A percentile compares a stretch with the other conserved stretches of the same genome.
phyloP scores from a whole-genome alignment of 345 rosid genomes.

The Hibiscus mutabilis region DNA sequence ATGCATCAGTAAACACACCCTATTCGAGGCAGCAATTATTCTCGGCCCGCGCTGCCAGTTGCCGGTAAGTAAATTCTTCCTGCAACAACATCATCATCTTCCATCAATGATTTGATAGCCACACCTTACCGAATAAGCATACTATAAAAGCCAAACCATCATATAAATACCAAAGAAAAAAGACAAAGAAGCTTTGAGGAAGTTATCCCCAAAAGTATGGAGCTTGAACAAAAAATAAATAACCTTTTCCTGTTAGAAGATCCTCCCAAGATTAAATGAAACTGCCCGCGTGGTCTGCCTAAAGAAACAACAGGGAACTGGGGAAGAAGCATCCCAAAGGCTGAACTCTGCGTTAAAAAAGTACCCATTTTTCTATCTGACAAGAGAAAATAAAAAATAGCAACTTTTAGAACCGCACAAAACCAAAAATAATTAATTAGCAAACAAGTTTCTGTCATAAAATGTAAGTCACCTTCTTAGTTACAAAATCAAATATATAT shows the following conservation, averaged over 20 bases:
- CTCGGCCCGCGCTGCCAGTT: constrained; percentile 16
- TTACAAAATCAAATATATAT: background rate
- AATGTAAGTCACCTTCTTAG: background rate
- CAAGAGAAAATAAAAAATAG: background rate
- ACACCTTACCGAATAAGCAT: background rate
- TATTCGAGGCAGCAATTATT: constrained; percentile 18
- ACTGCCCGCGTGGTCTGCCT: background rate
- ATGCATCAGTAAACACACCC: constrained; percentile 9
- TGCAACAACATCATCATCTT: constrained; percentile 17
- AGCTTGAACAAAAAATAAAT: background rate
- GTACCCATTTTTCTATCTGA: constrained; percentile 15
- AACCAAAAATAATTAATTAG: background rate
- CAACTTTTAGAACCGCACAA: background rate
- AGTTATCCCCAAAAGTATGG: too few relatives aligned
- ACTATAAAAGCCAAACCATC: background rate
- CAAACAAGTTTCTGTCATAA: background rate
- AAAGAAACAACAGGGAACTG: constrained; percentile 11
- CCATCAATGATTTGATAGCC: constrained; percentile 5
- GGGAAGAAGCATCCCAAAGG: constrained; percentile 13
- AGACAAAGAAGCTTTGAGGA: too few relatives aligned
- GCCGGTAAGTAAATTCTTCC: constrained; percentile 12
- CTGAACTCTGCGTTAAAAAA: background rate
- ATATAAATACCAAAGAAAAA: background rate
- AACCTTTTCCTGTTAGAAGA: constrained; percentile 21
- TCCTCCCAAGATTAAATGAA: constrained; percentile 8